Percentiles rank a stretch among this genome's conserved stretches.
These are phyloP conservation scores for Rhodamnia rubescens DNA, from an alignment of 345 rosid species.

Conservation along the genomic window DNA sequence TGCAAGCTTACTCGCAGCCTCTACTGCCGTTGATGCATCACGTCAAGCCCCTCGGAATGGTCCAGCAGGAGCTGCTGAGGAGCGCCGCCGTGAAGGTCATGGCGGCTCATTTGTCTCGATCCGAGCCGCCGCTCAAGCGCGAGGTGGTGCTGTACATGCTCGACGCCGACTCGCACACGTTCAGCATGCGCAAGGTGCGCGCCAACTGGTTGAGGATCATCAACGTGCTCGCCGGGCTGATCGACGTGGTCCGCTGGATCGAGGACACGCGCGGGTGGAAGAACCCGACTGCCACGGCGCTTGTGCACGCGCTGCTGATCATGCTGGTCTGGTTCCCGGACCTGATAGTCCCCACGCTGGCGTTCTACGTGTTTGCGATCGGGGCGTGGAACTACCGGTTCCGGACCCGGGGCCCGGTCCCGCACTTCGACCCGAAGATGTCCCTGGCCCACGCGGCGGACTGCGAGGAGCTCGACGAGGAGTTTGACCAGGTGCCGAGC, in stretches of 20 bases:
- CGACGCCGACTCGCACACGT: slow-evolving; percentile 50
- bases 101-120: slow-evolving; percentile 53
- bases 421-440: slow-evolving; percentile 66
- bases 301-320: slow-evolving; percentile 63
- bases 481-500: slow-evolving; percentile 60
- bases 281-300: slow-evolving; percentile 61
- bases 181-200: slow-evolving; percentile 75
- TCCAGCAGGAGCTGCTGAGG: slow-evolving; percentile 45
- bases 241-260: slow-evolving; percentile 63
- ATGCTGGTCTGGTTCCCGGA: slow-evolving; percentile 80
- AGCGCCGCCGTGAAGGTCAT: slow-evolving; percentile 39
- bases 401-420: slow-evolving; percentile 33
- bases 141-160: slow-evolving; percentile 72
- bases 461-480: slow-evolving; percentile 60
- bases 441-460: slow-evolving; percentile 49
- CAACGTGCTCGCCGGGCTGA: slow-evolving; percentile 40
- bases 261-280: slow-evolving; percentile 73
- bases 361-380: slow-evolving; percentile 63
- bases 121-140: slow-evolving; percentile 61
- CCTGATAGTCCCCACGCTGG: slow-evolving; percentile 54
- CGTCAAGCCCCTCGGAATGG: slow-evolving; percentile 48
- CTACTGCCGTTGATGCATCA: slow-evolving; percentile 74
- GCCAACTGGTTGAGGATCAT: slow-evolving; percentile 75
- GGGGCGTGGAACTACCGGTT: slow-evolving; percentile 75
- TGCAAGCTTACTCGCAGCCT: slow-evolving; percentile 79